Evolutionary conservation across 441 rosid species (phyloP), one percentile per base, ranked within the genome.

Genomic region (Hypseocharis bilobata): DNA sequence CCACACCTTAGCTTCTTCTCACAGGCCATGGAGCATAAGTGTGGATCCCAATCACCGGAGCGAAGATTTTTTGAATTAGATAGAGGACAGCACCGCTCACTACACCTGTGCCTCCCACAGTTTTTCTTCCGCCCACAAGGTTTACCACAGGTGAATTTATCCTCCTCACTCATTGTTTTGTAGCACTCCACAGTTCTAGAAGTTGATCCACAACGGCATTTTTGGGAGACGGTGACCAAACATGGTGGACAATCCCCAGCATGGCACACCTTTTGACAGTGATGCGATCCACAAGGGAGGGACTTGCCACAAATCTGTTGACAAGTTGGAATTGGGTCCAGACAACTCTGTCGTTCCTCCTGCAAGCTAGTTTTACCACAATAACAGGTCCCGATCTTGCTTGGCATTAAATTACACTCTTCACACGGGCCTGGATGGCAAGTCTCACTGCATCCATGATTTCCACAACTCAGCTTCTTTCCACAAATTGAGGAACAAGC

Each of bases 31-130:
- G 91, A 91, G 77, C 99, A 94, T 34, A 85, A 78, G 74, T 94
- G 98, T 2, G 89, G 93, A 77, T 91, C 96, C 96, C 92, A 88
- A 59, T 79, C 82, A 5, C 83, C 87, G 58, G 83, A 75, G 30
- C 60, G 67, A 32, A 34, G 65, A 64, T 66, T 77, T 52, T 78
- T 78, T 44, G 78, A 62, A 64, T 81, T 85, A 56, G 86, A 83
- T 67, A 82, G 86, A 75, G 99, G 96, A 70, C 97, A 93, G 68
- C 97, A 94, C 55, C 97, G 87, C 71, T 94, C 97, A 49, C 88
- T 94, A 60, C 98, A 94, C 23, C 98, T 82, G 61, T 91, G 98
- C 77, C 99, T 89, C 64, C 98, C 98, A 52, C 97, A 94, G 62
- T 76, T 91, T 74, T 91, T 94, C 87, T 94, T 94, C 60, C 75